These are phyloP conservation scores for Cucumis hystrix DNA, from an alignment of 306 rosid genomes.

Conservation along the genomic window DNA sequence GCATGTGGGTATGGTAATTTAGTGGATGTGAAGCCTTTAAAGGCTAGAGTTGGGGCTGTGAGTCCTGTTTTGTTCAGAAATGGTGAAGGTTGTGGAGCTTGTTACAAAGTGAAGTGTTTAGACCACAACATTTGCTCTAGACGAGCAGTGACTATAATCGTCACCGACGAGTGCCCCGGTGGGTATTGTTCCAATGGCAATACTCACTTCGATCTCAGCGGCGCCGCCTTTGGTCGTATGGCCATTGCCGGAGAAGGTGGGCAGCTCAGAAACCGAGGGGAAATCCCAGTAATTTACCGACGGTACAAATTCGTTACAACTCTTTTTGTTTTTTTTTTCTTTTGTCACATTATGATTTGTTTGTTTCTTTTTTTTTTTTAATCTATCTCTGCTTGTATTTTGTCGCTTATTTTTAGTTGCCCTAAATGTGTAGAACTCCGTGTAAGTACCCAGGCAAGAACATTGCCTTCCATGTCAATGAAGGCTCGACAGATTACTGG, in stretches of 20 bases:
- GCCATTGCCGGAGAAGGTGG: slow-evolving; percentile 51
- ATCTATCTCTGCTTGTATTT: background rate
- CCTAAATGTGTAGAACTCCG: slow-evolving; percentile 31
- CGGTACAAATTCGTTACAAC: background rate
- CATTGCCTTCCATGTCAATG: slow-evolving; percentile 70
- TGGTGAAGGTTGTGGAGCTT: slow-evolving; percentile 88
- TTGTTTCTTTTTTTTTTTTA: background rate
- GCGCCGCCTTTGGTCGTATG: slow-evolving; percentile 84
- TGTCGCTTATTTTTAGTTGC: background rate
- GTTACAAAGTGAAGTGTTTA: slow-evolving; percentile 75
- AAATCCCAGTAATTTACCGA: slow-evolving; percentile 38
- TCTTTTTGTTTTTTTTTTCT: background rate
- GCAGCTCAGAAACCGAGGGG: slow-evolving; percentile 62
- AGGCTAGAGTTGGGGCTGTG: slow-evolving; percentile 83
- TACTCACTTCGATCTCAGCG: slow-evolving; percentile 87
- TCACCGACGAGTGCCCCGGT: slow-evolving; percentile 82
- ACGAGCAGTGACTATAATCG: slow-evolving; percentile 71
- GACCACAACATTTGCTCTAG: slow-evolving; percentile 56
- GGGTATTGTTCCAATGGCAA: slow-evolving; percentile 44
- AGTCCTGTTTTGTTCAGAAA: slow-evolving; percentile 53
- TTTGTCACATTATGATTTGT: background rate
- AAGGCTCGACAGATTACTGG: slow-evolving; percentile 81
- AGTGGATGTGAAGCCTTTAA: slow-evolving; percentile 78
- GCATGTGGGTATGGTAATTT: slow-evolving; percentile 82
- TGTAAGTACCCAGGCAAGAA: slow-evolving; percentile 59